A percentile compares a stretch with the other conserved stretches of the same genome.
These are phyloP conservation scores for Nakazawaea ernobii DNA, from an alignment of 805 yeast species.

Conservation along the genomic window DNA sequence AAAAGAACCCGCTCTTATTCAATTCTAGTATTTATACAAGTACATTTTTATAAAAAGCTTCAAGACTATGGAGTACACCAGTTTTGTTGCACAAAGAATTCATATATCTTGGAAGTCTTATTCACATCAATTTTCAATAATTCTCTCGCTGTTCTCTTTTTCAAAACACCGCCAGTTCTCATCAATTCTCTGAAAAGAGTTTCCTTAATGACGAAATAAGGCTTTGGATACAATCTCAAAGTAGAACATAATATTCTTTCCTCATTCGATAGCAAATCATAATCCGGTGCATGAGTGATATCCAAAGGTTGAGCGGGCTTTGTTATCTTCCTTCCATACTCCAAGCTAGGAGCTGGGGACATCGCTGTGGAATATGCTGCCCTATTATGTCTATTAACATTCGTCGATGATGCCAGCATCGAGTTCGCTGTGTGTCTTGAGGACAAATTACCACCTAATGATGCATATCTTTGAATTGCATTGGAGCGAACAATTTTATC, in stretches of 20 bases:
- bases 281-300: constrained; percentile 75
- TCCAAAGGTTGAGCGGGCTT: constrained; percentile 47
- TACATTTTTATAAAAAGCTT: background rate
- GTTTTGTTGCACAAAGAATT: constrained; percentile 86
- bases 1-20: no score
- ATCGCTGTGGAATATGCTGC: constrained; percentile 6
- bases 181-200: constrained; percentile 81
- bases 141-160: constrained; percentile 82
- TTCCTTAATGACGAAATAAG: constrained; percentile 89
- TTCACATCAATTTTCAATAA: constrained; percentile 77
- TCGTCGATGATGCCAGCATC: constrained; percentile 12
- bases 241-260: constrained; percentile 84
- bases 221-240: constrained; percentile 83
- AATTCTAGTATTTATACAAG: background rate
- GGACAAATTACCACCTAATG: constrained; percentile 10
- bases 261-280: constrained; percentile 74
- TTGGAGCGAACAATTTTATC: constrained; percentile 70
- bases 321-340: constrained; percentile 35
- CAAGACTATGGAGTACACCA: constrained; percentile 49
- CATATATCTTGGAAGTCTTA: constrained; percentile 84
- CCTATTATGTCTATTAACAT: constrained; percentile 11
- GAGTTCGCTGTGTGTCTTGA: constrained; percentile 17
- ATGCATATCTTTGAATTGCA: constrained; percentile 49
- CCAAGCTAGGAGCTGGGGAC: constrained; percentile 13
- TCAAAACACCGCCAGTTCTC: constrained; percentile 76